These are phyloP conservation scores for Ganoderma meredithae DNA, from an alignment of 1,284 basidiomycete species.

Conservation along the genomic window DNA sequence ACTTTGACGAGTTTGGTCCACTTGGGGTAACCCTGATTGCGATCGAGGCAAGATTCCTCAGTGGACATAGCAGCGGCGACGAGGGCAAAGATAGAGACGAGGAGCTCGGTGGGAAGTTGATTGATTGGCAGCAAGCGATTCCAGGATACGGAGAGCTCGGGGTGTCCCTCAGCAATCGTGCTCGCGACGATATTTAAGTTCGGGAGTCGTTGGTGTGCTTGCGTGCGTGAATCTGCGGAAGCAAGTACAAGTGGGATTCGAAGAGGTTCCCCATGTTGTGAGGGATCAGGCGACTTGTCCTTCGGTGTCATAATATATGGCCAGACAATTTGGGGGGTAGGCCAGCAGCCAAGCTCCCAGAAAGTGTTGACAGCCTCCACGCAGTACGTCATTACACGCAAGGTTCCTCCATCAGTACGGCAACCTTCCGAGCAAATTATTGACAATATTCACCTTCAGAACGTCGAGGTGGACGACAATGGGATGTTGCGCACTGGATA, in stretches of 20 bases:
- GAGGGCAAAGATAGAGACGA: constrained; percentile 4
- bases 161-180: not conserved
- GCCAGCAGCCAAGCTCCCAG: too few relatives aligned
- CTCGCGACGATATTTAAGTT: not conserved
- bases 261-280: not conserved
- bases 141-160: not conserved
- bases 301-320: not conserved
- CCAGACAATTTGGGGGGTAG: not conserved
- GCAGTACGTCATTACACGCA: not conserved
- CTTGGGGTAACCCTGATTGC: not conserved
- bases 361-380: not conserved
- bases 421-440: not conserved
- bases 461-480: not conserved
- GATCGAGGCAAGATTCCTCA: not conserved
- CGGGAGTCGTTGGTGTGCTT: not conserved
- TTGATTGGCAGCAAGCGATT: not conserved
- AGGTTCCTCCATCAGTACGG: not conserved
- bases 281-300: not conserved
- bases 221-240: not conserved
- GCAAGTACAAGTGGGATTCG: not conserved
- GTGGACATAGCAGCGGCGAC: not conserved
- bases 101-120: not conserved
- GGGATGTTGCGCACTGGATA: not conserved
- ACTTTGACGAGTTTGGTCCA: not conserved
- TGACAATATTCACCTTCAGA: not conserved